Percentiles rank a stretch among this genome's conserved stretches.
phyloP scores from a whole-genome alignment of 139 green algal genomes.

The Zygnema cylindricum region DNA sequence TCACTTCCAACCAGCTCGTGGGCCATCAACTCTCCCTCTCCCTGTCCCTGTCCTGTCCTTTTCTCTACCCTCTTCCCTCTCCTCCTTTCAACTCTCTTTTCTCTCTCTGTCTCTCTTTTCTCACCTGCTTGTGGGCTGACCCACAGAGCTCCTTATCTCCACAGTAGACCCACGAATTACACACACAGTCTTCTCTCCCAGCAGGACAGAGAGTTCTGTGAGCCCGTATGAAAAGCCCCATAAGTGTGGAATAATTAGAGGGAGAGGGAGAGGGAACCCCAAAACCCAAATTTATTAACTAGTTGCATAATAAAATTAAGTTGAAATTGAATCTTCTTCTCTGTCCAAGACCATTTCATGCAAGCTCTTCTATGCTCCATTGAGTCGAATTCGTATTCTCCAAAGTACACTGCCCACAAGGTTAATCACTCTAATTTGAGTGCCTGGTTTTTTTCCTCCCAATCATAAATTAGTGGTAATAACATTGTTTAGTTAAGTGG shows the following conservation, averaged over 20 bases:
- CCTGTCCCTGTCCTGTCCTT: constrained; percentile 21
- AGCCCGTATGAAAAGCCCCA: background rate
- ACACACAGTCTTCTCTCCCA: constrained; percentile 30
- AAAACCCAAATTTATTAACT: too few species aligned
- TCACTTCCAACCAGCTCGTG: background rate
- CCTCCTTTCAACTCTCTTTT: constrained; percentile 30
- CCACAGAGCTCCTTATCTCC: constrained; percentile 39
- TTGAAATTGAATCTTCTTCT: too few species aligned
- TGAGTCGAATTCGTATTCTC: too few species aligned
- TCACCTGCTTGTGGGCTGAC: constrained; percentile 35
- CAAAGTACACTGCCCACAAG: too few species aligned
- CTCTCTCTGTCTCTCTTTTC: background rate
- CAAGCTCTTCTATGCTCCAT: too few species aligned
- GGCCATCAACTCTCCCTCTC: background rate
- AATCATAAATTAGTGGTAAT: too few species aligned
- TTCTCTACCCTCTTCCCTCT: constrained; percentile 25
- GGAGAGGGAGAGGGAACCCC: background rate
- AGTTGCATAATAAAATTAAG: too few species aligned
- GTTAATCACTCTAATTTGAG: too few species aligned
- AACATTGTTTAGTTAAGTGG: too few species aligned
- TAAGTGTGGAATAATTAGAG: background rate
- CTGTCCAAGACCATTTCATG: too few species aligned
- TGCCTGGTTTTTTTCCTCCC: too few species aligned
- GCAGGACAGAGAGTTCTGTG: background rate
- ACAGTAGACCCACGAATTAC: constrained; percentile 60